phyloP scores from a whole-genome alignment of 352 stramenopile species.

The Pythium biforme region DNA sequence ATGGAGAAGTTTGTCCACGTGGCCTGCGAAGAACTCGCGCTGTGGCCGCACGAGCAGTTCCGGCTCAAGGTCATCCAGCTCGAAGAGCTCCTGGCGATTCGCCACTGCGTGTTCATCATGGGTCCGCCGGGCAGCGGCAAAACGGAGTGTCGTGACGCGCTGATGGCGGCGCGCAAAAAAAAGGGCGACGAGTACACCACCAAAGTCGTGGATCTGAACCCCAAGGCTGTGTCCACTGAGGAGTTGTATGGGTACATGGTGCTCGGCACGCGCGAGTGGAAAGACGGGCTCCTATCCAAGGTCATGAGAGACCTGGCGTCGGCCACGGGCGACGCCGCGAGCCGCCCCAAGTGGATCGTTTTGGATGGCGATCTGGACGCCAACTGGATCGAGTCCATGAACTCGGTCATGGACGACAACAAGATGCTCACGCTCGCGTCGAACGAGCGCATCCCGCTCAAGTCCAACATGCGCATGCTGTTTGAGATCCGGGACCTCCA shows the following conservation, averaged over 20 bases:
- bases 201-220: constrained; percentile 90
- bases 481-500: constrained; percentile 96
- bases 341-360: constrained; percentile 93
- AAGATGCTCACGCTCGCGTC: constrained; percentile 90
- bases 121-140: constrained; percentile 92
- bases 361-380: constrained; percentile 90
- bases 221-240: constrained; percentile 95
- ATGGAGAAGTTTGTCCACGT: constrained; percentile 90
- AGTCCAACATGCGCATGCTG: constrained; percentile 93
- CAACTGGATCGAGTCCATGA: constrained; percentile 91
- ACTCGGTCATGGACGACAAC: constrained; percentile 90
- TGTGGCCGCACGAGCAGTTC: constrained; percentile 93
- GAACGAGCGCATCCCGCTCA: constrained; percentile 95
- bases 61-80: constrained; percentile 94
- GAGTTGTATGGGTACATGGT: constrained; percentile 97
- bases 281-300: constrained; percentile 93
- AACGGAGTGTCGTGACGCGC: constrained; percentile 91
- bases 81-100: constrained; percentile 92
- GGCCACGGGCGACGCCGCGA: constrained; percentile 28
- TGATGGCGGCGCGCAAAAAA: constrained; percentile 81
- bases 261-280: constrained; percentile 93
- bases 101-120: constrained; percentile 97
- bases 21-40: constrained; percentile 85
- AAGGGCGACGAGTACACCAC: constrained; percentile 61
- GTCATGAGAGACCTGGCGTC: constrained; percentile 92